Base-by-base conservation (phyloP, 202 grass and related monocot species). In the Carex sylvatica region DNA sequence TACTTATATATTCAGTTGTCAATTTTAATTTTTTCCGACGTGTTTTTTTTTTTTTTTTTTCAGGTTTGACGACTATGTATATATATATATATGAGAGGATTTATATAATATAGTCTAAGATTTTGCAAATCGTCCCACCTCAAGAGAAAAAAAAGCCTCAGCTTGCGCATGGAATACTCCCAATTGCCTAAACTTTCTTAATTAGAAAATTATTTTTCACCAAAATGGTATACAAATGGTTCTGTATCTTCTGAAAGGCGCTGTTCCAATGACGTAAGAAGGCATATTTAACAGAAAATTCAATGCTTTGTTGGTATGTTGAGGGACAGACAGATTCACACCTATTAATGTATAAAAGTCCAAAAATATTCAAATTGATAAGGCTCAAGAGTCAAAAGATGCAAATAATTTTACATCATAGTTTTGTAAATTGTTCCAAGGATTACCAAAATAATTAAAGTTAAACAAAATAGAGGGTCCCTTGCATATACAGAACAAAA, bases 261-360 rank as follows among this genome's bases (percentile, higher is more conserved):
- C 58, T 64, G 60, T 64, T 64, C 12, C 8, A 35, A 65, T 80
- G 35, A 65, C 40, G 59, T 80, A 36, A 65, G 36, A 65, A 23
- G 16, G 22, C 56, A 61, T 64, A 18, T 64, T 65, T 35, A 64
- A 65, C 30, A 40, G 40, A 47, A 64, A 80, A 80, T 49, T 80
- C 40, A 80, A 80, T 65, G 78, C 58, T 46, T 0, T 77, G 26
- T 58, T 36, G 23, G 73, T 56, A 56, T 19, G 52, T 35, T 56
- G 51, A 77, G 51, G 73, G 16, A 77, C 73, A 77, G 9, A 77
- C 73, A 77, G 51, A 77, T 35, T 49, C 22, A 75, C 47, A 53
- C 47, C 3, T 74, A 74, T 74, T 74, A 28, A 74, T 53, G 46
- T 53, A 6, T 2, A 9, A 26, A 74, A 16, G 13, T 74, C 44